phyloP scores from a whole-genome alignment of 768 basidiomycete species.

The Leccinum imitatum region DNA sequence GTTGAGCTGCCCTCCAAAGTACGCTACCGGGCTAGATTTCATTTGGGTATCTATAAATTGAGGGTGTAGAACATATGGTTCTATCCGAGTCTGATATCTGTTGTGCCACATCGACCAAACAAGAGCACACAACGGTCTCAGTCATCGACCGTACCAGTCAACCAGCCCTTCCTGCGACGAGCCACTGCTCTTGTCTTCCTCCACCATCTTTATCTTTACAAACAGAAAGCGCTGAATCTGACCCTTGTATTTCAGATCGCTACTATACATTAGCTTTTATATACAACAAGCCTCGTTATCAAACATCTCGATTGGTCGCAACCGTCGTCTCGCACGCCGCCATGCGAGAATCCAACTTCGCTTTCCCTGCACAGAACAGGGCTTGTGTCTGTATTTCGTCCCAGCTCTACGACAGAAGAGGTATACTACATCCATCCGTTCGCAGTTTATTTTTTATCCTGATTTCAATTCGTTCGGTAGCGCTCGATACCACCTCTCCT shows the following conservation, averaged over 20 bases:
- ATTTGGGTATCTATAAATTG: no score
- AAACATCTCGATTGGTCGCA: slow-evolving; percentile 21
- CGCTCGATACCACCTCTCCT: slow-evolving; percentile 54
- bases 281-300: slow-evolving; percentile 6
- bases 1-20: no score
- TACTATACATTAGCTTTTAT: neutral
- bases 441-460: neutral
- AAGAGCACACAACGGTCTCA: slow-evolving; percentile 29
- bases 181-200: slow-evolving; percentile 13
- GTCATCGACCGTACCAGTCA: slow-evolving; percentile 31
- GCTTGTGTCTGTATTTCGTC: slow-evolving; percentile 94
- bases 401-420: slow-evolving; percentile 92
- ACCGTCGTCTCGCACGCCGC: slow-evolving; percentile 21
- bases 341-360: slow-evolving; percentile 96
- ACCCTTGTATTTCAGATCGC: neutral
- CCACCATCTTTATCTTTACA: slow-evolving; percentile 6
- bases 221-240: neutral
- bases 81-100: neutral
- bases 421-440: slow-evolving; percentile 44
- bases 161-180: slow-evolving; percentile 24
- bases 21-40: no score
- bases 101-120: slow-evolving; percentile 32
- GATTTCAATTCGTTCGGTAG: slow-evolving; percentile 27
- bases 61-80: no score
- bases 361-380: slow-evolving; percentile 91